Base-by-base conservation (phyloP, 2,329 filamentous ascomycete species). In the Nannizziopsis barbatae region DNA sequence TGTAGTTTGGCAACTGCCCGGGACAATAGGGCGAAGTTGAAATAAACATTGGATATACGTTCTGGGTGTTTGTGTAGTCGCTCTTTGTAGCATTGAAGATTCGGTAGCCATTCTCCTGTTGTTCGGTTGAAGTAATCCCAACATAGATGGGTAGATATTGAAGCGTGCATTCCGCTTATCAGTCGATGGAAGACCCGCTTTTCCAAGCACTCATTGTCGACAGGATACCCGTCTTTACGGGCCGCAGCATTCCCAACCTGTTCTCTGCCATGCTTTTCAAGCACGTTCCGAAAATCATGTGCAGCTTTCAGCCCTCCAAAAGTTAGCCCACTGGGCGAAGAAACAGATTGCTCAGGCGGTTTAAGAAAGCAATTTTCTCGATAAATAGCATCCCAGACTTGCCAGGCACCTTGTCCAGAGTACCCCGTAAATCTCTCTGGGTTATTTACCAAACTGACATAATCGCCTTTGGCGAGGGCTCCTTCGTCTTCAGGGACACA, bases 151-250 rank as follows among this genome's bases (percentile, higher is more conserved):
- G 89, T 86, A 55, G 87, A 95, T 65, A 98, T 98, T 55, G 89
- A 95, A 12, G 92, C 87, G 66, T 98, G 92, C 92, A 98, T 95
- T 38, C 92, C 92, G 45, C 88, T 95, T 53, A 98, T 80, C 54
- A 98, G 81, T 5, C 89, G 79, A 69, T 96, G 92, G 65, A 98
- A 98, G 33, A 96, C 92, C n/a, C 92, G 84, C 75, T 98, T 96
- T 72, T 98, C 92, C 18, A 98, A 71, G 60, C 92, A 98, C 62
- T 95, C 86, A 57, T 95, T 89, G 56, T 95, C 88, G 42, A 81
- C 75, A 55, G 92, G 85, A 43, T 90, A 72, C 0, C 78, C 76
- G 6, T 74, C 70, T 52, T 74, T 67, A 6, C 59, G 58, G 45
- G 45, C 41, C 14, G 47, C 49, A 31, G 47, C 45, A 12, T 54